Evolutionary conservation across 345 rosid species (phyloP).

Genomic region (Hibiscus trionum): DNA sequence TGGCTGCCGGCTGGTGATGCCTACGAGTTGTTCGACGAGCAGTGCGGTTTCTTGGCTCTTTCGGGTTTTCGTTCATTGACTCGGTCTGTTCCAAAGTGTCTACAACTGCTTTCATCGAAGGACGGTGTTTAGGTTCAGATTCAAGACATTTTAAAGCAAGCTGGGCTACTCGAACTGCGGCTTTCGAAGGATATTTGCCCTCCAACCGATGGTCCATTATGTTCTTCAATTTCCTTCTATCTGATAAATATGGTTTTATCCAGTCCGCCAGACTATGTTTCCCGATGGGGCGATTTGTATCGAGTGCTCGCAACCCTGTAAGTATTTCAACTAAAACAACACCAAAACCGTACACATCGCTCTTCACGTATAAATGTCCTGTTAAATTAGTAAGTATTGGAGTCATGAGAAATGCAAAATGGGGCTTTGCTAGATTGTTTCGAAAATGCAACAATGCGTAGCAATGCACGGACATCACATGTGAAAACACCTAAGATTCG

Average conservation of each 20-base stretch:
- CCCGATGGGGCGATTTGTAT: background rate
- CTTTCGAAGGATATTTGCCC: background rate
- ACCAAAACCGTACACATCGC: background rate
- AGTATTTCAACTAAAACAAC: background rate
- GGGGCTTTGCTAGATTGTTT: background rate
- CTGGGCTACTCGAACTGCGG: background rate
- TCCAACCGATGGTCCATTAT: background rate
- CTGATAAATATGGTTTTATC: background rate
- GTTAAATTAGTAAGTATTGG: conserved; percentile 18
- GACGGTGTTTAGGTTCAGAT: background rate
- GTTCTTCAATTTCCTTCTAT: background rate
- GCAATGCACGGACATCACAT: background rate
- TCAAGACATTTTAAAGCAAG: background rate
- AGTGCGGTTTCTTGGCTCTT: background rate
- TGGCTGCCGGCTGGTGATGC: background rate
- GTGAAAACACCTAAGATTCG: background rate
- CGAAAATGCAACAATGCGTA: background rate
- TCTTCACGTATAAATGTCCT: background rate
- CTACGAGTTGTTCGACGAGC: background rate
- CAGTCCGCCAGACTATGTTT: background rate
- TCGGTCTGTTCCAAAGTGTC: background rate
- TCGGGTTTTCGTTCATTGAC: background rate
- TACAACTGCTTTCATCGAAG: background rate
- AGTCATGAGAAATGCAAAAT: conserved; percentile 3
- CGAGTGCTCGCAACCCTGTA: background rate